These are phyloP conservation scores for Pestalotiopsis sp. DNA, from an alignment of 2,329 filamentous ascomycete species.

Conservation along the genomic window DNA sequence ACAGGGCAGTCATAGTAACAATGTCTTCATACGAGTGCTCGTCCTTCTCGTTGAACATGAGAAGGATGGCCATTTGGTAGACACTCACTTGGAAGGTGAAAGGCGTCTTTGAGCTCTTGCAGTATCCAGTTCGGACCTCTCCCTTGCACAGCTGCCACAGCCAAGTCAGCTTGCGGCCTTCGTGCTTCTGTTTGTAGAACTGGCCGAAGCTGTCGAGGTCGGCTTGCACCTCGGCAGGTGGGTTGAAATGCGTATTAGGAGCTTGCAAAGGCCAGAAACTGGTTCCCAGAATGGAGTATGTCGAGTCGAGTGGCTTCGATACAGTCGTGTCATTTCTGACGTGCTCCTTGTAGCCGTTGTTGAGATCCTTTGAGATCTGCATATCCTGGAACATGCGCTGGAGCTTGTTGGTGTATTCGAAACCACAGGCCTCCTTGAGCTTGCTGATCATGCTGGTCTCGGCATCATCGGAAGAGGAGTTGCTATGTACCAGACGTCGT, in stretches of 20 bases:
- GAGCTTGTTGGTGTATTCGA: constrained; percentile 98
- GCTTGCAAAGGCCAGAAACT: constrained; percentile 95
- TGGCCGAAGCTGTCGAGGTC: constrained; percentile 87
- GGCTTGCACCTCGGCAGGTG: constrained; percentile 79
- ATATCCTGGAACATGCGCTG: constrained; percentile 99
- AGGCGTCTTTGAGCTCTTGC: constrained; percentile 83
- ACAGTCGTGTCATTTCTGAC: constrained; percentile 63
- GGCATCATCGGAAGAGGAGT: constrained; percentile 93
- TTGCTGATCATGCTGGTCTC: constrained; percentile 99
- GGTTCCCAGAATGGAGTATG: constrained; percentile 91
- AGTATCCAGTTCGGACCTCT: constrained; percentile 91
- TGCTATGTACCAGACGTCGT: constrained; percentile 90
- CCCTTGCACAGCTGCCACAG: constrained; percentile 98
- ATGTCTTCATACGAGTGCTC: constrained; percentile 87
- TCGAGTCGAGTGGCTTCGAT: constrained; percentile 76
- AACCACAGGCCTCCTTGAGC: constrained; percentile 96
- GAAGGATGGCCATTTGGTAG: constrained; percentile 94
- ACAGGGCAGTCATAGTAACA: constrained; percentile 74
- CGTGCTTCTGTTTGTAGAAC: constrained; percentile 97
- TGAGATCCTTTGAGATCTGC: constrained; percentile 97
- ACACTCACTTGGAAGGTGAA: constrained; percentile 97
- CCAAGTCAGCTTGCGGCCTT: constrained; percentile 95
- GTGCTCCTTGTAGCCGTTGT: constrained; percentile 82
- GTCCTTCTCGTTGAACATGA: constrained; percentile 93
- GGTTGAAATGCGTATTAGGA: constrained; percentile 84